Evolutionary conservation across 768 basidiomycete genomes (phyloP).

Genomic region (Rhizopogon vulgaris): DNA sequence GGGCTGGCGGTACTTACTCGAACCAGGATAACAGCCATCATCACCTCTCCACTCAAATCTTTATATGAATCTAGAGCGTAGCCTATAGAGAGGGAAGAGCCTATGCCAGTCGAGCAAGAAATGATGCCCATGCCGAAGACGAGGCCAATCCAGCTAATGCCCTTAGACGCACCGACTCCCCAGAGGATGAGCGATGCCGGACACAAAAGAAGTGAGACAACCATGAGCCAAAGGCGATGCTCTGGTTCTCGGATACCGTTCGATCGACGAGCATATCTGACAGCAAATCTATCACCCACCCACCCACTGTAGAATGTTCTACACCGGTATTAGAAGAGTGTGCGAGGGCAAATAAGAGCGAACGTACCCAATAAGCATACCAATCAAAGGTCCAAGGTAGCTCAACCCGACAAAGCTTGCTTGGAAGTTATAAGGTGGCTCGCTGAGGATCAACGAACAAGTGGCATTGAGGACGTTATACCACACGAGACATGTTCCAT

Average conservation of each 20-base stretch:
- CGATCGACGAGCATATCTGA: conserved; percentile 12
- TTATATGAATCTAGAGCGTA: conserved; percentile 17
- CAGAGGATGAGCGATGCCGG: conserved; percentile 15
- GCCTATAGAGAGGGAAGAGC: conserved; percentile 12
- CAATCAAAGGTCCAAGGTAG: conserved; percentile 16
- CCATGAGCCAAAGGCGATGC: conserved; percentile 19
- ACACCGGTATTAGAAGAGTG: background rate
- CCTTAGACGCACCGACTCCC: conserved; percentile 15
- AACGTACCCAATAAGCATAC: conserved; percentile 14
- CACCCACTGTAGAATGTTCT: conserved; percentile 16
- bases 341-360: background rate
- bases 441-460: conserved; percentile 13
- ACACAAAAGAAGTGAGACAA: conserved; percentile 13
- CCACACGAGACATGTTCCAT: conserved; percentile 16
- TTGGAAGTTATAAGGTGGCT: conserved; percentile 16
- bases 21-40: conserved; percentile 16
- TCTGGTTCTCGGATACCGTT: conserved; percentile 15
- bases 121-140: conserved; percentile 17
- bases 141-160: conserved; percentile 9
- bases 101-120: conserved; percentile 16
- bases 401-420: conserved; percentile 15
- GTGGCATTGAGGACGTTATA: conserved; percentile 20
- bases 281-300: conserved; percentile 16
- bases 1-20: conserved; percentile 5
- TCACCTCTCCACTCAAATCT: conserved; percentile 14